Percentiles rank a stretch among this genome's conserved stretches.
These are phyloP conservation scores for Sinapis alba DNA, from an alignment of 441 rosid species.

Conservation along the genomic window DNA sequence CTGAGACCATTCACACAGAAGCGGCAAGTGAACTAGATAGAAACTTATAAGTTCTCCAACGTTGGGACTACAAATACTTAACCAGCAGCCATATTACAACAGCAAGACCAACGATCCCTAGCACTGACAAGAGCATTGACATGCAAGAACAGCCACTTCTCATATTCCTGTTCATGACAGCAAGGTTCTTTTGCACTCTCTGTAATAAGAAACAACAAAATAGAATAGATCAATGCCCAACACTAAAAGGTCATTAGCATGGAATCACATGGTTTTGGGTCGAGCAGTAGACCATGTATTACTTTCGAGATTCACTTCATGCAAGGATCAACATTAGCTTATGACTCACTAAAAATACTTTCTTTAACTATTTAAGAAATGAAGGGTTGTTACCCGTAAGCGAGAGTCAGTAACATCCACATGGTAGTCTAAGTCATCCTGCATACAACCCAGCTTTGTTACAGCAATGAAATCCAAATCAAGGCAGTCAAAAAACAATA, in stretches of 20 bases:
- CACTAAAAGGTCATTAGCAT: neutral
- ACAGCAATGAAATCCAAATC: conserved; percentile 1
- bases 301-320: conserved; percentile 1
- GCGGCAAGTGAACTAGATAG: conserved; percentile 19
- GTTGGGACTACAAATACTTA: conserved; percentile 62
- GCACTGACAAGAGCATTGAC: conserved; percentile 77
- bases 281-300: neutral
- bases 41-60: neutral
- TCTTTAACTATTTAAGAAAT: neutral
- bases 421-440: conserved; percentile 94
- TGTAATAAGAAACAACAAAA: conserved; percentile 37
- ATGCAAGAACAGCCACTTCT: conserved; percentile 89
- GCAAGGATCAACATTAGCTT: neutral
- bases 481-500: conserved; percentile 2
- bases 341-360: neutral
- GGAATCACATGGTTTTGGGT: neutral
- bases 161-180: conserved; percentile 84
- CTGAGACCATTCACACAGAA: conserved; percentile 31
- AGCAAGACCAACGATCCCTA: conserved; percentile 76
- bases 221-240: conserved; percentile 7
- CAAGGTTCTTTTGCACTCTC: conserved; percentile 94
- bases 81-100: conserved; percentile 62
- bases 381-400: conserved; percentile 57
- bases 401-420: conserved; percentile 94
- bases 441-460: conserved; percentile 31